phyloP scores from a whole-genome alignment of 768 basidiomycete genomes.

The Xerocomellus dryophilus region DNA sequence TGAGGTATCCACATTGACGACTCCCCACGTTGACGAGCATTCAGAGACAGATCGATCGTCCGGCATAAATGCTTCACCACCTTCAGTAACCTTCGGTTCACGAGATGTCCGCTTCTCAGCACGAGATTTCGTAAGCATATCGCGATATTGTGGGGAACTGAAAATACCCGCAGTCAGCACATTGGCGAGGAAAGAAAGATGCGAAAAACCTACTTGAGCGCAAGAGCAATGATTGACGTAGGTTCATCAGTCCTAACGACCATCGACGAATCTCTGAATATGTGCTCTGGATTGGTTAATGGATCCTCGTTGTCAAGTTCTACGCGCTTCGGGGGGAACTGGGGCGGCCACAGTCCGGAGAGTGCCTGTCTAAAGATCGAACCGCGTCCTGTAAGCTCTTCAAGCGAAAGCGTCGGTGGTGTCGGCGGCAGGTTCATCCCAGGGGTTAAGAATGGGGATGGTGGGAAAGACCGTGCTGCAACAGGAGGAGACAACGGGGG shows the following conservation, averaged over 20 bases:
- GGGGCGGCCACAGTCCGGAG: conserved; percentile 68
- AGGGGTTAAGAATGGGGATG: conserved; percentile 54
- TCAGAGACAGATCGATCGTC: conserved; percentile 81
- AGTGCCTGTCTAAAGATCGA: conserved; percentile 72
- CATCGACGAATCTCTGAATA: conserved; percentile 93
- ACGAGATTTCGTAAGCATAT: conserved; percentile 73
- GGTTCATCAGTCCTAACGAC: conserved; percentile 96
- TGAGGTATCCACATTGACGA: conserved; percentile 75
- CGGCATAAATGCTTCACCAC: conserved; percentile 87
- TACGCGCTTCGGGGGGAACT: conserved; percentile 50
- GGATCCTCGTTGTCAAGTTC: conserved; percentile 63
- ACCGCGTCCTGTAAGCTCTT: conserved; percentile 47
- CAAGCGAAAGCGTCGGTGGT: conserved; percentile 52
- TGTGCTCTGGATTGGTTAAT: conserved; percentile 81
- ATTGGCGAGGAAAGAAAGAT: neutral
- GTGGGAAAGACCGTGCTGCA: conserved; percentile 37
- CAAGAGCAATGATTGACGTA: conserved; percentile 95
- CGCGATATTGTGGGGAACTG: conserved; percentile 80
- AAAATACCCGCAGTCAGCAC: conserved; percentile 2
- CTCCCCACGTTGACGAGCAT: conserved; percentile 88
- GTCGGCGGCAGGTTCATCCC: conserved; percentile 39
- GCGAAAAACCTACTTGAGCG: conserved; percentile 63
- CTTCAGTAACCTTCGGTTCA: conserved; percentile 55
- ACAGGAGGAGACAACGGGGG: conserved; percentile 28
- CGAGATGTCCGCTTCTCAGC: conserved; percentile 71